These are phyloP conservation scores for Podospora australis DNA, from an alignment of 495 filamentous ascomycete genomes.

Conservation along the genomic window DNA sequence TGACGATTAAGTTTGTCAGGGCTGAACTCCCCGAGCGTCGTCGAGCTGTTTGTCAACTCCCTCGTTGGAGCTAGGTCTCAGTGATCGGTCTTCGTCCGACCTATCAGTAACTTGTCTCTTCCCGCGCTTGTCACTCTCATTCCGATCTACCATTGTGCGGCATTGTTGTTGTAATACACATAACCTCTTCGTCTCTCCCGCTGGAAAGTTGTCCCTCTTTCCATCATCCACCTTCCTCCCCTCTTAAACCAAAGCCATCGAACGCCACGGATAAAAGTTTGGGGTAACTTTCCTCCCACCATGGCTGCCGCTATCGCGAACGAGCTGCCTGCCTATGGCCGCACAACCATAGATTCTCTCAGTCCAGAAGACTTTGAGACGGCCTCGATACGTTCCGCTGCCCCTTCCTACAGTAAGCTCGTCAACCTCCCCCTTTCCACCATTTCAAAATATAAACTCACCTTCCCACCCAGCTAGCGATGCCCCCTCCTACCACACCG, in stretches of 20 bases:
- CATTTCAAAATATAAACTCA: no score
- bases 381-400: slow-evolving; percentile 46
- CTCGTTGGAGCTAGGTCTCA: no score
- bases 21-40: no score
- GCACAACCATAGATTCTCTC: slow-evolving; percentile 25
- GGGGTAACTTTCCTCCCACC: not conserved
- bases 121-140: no score
- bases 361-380: slow-evolving; percentile 44
- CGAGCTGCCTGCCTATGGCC: slow-evolving; percentile 21
- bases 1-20: no score
- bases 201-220: no score
- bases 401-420: slow-evolving; percentile 46
- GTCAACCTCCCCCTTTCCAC: not conserved
- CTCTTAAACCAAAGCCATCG: not conserved
- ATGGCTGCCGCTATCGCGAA: slow-evolving; percentile 26
- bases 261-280: not conserved
- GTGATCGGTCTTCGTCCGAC: no score
- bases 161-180: slow-evolving; percentile 6
- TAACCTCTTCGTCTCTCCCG: not conserved
- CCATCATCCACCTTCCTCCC: not conserved
- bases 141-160: slow-evolving; percentile 5
- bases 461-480: slow-evolving; percentile 33
- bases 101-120: no score
- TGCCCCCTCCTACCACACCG: slow-evolving; percentile 43
- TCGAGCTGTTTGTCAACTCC: no score